These are phyloP conservation scores for Pseudozyma pruni DNA, from an alignment of 1,284 basidiomycete genomes.

Conservation along the genomic window DNA sequence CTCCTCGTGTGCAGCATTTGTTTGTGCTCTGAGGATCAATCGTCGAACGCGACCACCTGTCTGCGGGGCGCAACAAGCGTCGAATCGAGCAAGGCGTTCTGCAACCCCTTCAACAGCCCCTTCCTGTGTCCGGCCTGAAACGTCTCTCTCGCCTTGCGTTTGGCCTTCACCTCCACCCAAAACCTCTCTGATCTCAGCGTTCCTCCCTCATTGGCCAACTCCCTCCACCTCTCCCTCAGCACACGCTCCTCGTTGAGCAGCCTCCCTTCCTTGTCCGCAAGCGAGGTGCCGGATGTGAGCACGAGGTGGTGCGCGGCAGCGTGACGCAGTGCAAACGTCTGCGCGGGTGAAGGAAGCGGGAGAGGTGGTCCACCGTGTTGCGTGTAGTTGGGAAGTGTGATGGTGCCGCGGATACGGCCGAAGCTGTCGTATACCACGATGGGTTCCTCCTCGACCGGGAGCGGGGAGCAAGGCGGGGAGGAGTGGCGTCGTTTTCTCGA, in stretches of 20 bases:
- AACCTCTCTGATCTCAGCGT: not conserved
- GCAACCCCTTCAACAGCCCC: slow-evolving; percentile 1
- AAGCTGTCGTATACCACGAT: slow-evolving; percentile 36
- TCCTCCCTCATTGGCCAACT: not conserved
- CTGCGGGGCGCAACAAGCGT: not conserved
- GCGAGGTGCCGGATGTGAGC: not conserved
- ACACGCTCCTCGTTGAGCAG: not conserved
- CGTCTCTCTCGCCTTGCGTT: not conserved
- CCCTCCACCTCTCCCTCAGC: not conserved
- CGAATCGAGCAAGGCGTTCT: slow-evolving; percentile 22
- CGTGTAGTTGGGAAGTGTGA: slow-evolving; percentile 9
- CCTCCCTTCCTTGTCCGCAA: slow-evolving; percentile 1
- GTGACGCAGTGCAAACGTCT: slow-evolving; percentile 17
- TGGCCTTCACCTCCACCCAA: not conserved
- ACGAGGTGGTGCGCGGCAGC: not conserved
- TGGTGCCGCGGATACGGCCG: slow-evolving; percentile 19
- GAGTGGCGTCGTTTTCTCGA: slow-evolving; percentile 13
- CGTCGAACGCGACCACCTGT: no score
- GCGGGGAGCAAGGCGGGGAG: not conserved
- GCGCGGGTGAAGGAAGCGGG: slow-evolving; percentile 18
- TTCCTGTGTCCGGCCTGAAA: not conserved
- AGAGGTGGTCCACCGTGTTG: slow-evolving; percentile 10
- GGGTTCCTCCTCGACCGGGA: slow-evolving; percentile 1
- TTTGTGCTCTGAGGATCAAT: no score
- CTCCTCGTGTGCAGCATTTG: no score